Percentiles rank a stretch among this genome's conserved stretches.
Conservation (phyloP, 129 eudicot genomes). For the carrot (Daucus carota) region DH1_v3.0 NC_030381.2:49438001-49438500, state of each 20-base stretch:
- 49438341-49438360: background rate
- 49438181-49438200: background rate
- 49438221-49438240: background rate
- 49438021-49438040: background rate
- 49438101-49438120: background rate
- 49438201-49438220: background rate
- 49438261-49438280: background rate
- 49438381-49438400: background rate
- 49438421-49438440: background rate
- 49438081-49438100: background rate
- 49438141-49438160: background rate
- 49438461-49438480: too few species aligned
- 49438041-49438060: background rate
- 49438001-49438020: background rate
- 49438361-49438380: too few species aligned
- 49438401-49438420: background rate
- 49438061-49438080: background rate
- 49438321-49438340: background rate
- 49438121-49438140: background rate
- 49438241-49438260: background rate
- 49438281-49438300: background rate
- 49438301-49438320: background rate
- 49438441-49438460: background rate
- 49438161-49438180: background rate
- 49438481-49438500: background rate